Conservation (phyloP, 179 eudicot species). For the Camellia oleifera region DNA sequence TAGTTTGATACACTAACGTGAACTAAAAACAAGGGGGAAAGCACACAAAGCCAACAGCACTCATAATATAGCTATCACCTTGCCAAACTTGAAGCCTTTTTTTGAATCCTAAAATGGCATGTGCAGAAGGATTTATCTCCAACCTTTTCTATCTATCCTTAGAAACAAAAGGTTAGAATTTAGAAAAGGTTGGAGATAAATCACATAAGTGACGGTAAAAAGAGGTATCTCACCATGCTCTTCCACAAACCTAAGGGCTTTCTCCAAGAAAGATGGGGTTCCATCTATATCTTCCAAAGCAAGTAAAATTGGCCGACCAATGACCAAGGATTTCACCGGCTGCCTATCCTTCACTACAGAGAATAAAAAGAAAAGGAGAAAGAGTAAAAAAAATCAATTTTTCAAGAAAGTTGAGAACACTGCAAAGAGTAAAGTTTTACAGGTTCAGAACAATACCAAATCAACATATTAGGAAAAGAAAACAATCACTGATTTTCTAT, state of each 20-base stretch:
- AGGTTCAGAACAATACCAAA: slow-evolving; percentile 3
- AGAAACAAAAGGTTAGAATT: too few relatives aligned
- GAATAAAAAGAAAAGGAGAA: neutral
- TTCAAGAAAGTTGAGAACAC: slow-evolving; percentile 6
- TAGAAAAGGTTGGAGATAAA: neutral
- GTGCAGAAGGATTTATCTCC: too few relatives aligned
- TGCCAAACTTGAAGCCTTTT: too few relatives aligned
- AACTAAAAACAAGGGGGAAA: too few relatives aligned
- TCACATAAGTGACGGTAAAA: slow-evolving; percentile 5
- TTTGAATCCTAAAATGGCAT: too few relatives aligned
- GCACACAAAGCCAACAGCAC: neutral
- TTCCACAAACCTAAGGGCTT: slow-evolving; percentile 89
- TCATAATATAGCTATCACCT: neutral
- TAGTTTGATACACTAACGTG: neutral
- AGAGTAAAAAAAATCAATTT: neutral
- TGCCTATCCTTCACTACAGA: slow-evolving; percentile 58
- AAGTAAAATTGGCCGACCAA: slow-evolving; percentile 91
- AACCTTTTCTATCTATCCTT: too few relatives aligned
- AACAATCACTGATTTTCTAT: neutral
- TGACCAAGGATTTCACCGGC: slow-evolving; percentile 68
- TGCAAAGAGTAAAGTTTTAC: neutral
- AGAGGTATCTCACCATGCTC: slow-evolving; percentile 57
- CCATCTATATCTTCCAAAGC: slow-evolving; percentile 98
- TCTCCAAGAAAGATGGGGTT: slow-evolving; percentile 93
- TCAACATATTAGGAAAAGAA: slow-evolving; percentile 5